Percentiles rank a stretch among this genome's conserved stretches.
phyloP scores from a whole-genome alignment of 2,329 filamentous ascomycete species.

The Claviceps digitariae region DNA sequence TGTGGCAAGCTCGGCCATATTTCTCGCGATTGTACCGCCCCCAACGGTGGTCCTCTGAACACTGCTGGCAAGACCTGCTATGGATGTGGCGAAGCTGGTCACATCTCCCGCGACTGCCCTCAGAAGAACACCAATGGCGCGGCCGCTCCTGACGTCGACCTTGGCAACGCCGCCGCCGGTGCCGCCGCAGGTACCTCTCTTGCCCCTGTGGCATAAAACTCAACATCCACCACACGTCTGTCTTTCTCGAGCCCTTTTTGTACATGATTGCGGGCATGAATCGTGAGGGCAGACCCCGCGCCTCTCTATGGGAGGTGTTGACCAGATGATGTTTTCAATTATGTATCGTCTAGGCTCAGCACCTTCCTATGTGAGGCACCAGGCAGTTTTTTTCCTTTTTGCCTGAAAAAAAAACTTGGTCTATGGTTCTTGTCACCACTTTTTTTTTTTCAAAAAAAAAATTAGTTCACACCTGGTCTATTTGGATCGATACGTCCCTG shows the following conservation, averaged over 20 bases:
- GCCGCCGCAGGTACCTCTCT: conserved; percentile 31
- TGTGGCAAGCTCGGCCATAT: conserved; percentile 94
- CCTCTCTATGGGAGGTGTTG: neutral
- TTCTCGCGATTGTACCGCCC: conserved; percentile 85
- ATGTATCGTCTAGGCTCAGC: neutral
- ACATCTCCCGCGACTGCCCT: conserved; percentile 92
- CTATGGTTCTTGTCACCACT: neutral
- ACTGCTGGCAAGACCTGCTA: conserved; percentile 98
- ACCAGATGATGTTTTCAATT: neutral
- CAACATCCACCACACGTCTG: conserved; percentile 7
- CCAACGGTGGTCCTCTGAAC: conserved; percentile 90
- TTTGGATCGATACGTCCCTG: conserved; percentile 11
- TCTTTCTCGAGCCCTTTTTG: neutral
- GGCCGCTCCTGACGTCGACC: conserved; percentile 29
- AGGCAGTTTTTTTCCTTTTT: neutral
- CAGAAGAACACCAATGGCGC: conserved; percentile 48
- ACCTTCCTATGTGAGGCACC: neutral
- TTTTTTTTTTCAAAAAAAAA: neutral
- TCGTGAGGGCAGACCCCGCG: conserved; percentile 4
- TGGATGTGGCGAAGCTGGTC: conserved; percentile 86
- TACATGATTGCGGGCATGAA: neutral
- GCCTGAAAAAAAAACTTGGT: too few species aligned
- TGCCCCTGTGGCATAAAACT: conserved; percentile 24
- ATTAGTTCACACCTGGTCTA: neutral
- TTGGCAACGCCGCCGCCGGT: conserved; percentile 24